phyloP scores from a whole-genome alignment of 2,329 filamentous ascomycete species.

The Fusarium guadeloupense region DNA sequence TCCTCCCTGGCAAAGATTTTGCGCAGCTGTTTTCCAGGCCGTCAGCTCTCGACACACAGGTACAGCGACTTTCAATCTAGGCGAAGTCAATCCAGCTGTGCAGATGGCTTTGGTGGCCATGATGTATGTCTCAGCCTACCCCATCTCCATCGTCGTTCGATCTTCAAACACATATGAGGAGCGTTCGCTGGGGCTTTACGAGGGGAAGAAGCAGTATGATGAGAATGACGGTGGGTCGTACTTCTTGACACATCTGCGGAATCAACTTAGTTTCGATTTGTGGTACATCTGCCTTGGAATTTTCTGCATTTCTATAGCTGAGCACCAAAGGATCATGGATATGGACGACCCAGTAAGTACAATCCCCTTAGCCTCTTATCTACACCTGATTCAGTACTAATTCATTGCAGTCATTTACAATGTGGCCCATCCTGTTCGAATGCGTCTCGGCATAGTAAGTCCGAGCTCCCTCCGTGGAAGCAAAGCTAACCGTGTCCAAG shows the following conservation, averaged over 20 bases:
- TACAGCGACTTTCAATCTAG: conserved; percentile 61
- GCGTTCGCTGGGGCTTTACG: conserved; percentile 67
- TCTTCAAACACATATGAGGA: conserved; percentile 71
- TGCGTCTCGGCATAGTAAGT: conserved; percentile 49
- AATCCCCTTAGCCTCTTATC: neutral
- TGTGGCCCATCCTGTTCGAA: conserved; percentile 49
- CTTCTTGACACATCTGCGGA: conserved; percentile 48
- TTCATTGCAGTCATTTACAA: conserved; percentile 39
- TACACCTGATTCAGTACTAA: neutral
- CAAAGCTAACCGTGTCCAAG: conserved; percentile 31
- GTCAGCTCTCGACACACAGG: conserved; percentile 57
- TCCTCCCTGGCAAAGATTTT: conserved; percentile 56
- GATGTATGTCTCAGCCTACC: conserved; percentile 73
- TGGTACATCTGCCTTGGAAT: conserved; percentile 54
- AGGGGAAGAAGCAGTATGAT: conserved; percentile 35
- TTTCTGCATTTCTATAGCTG: conserved; percentile 49
- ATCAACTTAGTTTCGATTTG: conserved; percentile 53
- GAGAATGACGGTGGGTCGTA: conserved; percentile 45
- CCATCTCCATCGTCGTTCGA: conserved; percentile 69
- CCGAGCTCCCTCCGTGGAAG: too few species aligned
- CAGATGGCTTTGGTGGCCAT: conserved; percentile 69
- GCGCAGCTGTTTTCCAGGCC: conserved; percentile 69
- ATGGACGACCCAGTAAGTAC: conserved; percentile 37
- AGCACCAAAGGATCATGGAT: conserved; percentile 42
- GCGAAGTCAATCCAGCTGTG: conserved; percentile 61